Evolutionary conservation across 202 grass and related monocot species (phyloP).

Genomic region (Musa balbisiana): DNA sequence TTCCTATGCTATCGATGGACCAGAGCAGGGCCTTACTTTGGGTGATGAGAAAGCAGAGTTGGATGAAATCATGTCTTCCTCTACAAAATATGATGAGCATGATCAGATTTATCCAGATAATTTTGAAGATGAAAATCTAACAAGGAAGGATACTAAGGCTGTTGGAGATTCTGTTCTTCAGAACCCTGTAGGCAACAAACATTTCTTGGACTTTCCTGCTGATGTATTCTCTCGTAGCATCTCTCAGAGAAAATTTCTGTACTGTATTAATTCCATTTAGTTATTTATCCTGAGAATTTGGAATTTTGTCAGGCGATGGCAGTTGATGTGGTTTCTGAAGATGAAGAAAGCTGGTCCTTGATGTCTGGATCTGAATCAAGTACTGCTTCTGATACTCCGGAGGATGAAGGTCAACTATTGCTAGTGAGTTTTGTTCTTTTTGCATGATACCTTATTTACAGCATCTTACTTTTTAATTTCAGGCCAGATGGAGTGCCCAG

Average conservation of each 20-base stretch:
- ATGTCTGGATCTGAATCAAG: slow-evolving; percentile 49
- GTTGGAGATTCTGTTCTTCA: slow-evolving; percentile 24
- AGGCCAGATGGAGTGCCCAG: slow-evolving; percentile 44
- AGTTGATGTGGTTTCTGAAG: slow-evolving; percentile 37
- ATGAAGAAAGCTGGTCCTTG: slow-evolving; percentile 50
- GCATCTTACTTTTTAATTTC: slow-evolving; percentile 26
- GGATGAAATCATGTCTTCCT: slow-evolving; percentile 28
- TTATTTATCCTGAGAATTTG: slow-evolving; percentile 21
- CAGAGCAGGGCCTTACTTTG: slow-evolving; percentile 39
- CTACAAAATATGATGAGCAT: slow-evolving; percentile 40
- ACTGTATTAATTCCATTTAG: background rate
- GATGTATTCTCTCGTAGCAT: slow-evolving; percentile 26
- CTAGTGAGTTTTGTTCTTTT: slow-evolving; percentile 23
- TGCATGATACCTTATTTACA: slow-evolving; percentile 16
- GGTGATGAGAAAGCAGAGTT: slow-evolving; percentile 39
- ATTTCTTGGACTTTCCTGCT: slow-evolving; percentile 26
- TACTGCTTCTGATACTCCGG: slow-evolving; percentile 39
- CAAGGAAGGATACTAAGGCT: slow-evolving; percentile 25
- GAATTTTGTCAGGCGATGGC: slow-evolving; percentile 38
- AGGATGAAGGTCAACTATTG: slow-evolving; percentile 26
- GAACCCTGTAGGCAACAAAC: background rate
- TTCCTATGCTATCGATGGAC: slow-evolving; percentile 33
- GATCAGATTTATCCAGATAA: slow-evolving; percentile 31
- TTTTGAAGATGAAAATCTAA: slow-evolving; percentile 26
- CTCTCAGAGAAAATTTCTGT: background rate